Base-by-base conservation (phyloP, 192 early-diverging fungal genomes). In the Podila clonocystis region DNA sequence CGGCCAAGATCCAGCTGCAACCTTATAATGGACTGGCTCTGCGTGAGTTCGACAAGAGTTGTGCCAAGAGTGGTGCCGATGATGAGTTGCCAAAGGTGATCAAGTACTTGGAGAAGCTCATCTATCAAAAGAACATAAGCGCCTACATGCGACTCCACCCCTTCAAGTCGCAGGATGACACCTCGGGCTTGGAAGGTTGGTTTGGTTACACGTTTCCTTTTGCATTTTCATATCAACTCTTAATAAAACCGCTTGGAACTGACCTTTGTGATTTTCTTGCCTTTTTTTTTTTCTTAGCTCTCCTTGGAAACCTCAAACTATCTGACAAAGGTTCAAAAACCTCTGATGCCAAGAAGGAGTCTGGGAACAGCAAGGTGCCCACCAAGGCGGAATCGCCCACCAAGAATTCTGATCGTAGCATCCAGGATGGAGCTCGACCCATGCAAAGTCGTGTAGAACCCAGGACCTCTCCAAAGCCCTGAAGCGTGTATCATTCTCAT, bases 81-180 rank as follows among this genome's bases (percentile, higher is more conserved):
- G 38, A 50, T 57, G 89, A 90, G 45, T 58, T 90, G 41, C 22
- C 69, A 2, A 60, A 82, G 31, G 87, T 87, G 3, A 74, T 66
- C 15, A 24, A 30, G 0, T 90, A 88, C 66, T 75, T 90, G 5
- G 82, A 84, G 36, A 65, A 73, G 22, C 26, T 85, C 11, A 41
- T 67, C 22, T 79, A 75, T 19, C 76, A 87, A 59, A 63, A 65
- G 49, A 90, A 90, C 34, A 80, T 90, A 17, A 82, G 85, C 48
- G 66, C 70, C 30, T 90, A 77, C 66, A 89, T 90, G 49, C 83
- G 77, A 36, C n/a, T 73, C 1, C 50, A 72, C 68, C 90, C 87
- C 38, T 91, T 64, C 34, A 29, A 67, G 28, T 68, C 70, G 6
- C 29, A 55, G 17, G 65, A 55, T 50, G 15, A 30, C 36, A 33